Base-by-base conservation (phyloP, 768 basidiomycete species). In the Macrolepiota albuminosa region DNA sequence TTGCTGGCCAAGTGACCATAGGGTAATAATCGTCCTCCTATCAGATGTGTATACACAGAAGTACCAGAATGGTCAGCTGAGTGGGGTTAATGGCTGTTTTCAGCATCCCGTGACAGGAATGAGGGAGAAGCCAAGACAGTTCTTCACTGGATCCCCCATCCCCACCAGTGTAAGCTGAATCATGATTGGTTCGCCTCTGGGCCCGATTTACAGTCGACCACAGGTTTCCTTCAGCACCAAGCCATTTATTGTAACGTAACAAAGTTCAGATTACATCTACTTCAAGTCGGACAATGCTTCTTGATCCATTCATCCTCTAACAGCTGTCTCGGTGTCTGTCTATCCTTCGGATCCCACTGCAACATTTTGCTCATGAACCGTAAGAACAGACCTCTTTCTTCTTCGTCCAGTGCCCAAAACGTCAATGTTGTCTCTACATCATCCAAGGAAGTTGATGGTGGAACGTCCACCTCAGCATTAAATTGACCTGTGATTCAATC, bases 331-430 rank as follows among this genome's bases (percentile, higher is more conserved):
- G 49, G 31, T 9, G 46, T 61, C 31, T 52, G 21, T 46, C 61
- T 39, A n/a, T 59, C 10, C 51, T 59, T 34, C 2, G 61, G 57
- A 9, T 61, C 46, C 61, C 57, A 61, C 43, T 58, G 47, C 9
- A 61, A 40, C 57, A 59, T 61, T 34, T 61, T 61, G 21, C 29
- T 26, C 37, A 61, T 58, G 34, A 61, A 59, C 9, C 24, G 18
- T 14, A 61, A 11, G 53, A 61, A 61, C 11, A 36, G 31, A 1
- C 21, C 36, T n/a, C 59, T 59, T 13, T 61, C 61, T n/a, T 54
- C 56, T 9, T 51, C 57, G 11, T 53, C 24, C 18, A 16, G 18
- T 40, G 24, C 52, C 52, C 37, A 39, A 18, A 24, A 16, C 24
- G 5, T 40, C 26, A 61, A 37, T n/a, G 45, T 49, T 34, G 36